Evolutionary conservation across 2,329 filamentous ascomycete species (phyloP), one percentile per base, ranked within the genome.

Genomic region (Sclerotinia sclerotiorum): DNA sequence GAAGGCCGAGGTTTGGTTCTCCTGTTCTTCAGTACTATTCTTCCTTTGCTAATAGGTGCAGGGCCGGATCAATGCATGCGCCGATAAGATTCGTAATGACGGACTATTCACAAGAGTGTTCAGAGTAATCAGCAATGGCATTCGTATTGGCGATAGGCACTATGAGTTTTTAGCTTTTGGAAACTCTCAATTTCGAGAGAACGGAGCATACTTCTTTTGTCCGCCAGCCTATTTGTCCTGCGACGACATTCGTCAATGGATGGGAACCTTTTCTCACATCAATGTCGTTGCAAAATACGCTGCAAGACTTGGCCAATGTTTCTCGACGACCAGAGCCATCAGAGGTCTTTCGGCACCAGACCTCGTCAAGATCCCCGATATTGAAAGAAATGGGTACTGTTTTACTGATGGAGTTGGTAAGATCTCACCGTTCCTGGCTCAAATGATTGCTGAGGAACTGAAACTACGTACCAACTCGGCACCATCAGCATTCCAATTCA

Each of bases 371-470:
- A 86, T 94, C 44, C 79, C 83, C 0, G 95, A 98, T 72, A 85
- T 98, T 27, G 82, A 88, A 69, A 83, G 84, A 2, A 88, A 91
- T 58, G 85, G 82, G 0, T 88, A 87, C 75, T 90, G 83, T 70
- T 99, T 98, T 77, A 95, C 91, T 0, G 95, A 99, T 75, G 95
- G 95, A 0, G 91, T 98, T 3, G 95, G 95, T 1, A 96, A 93
- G 76, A 92, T 99, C n/a, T 97, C 94, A 0, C 80, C 79, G 0
- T 89, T 92, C 69, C 81, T 97, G 29, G 91, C 93, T 0, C 82
- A 87, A 39, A 86, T 95, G 79, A 87, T 96, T 56, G 85, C 89
- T 11, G 81, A 86, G 19, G 90, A 95, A 72, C 86, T 96, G 70
- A 84, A 84, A 0, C 77, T 93, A 80, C 83, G 27, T 83, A 83